Evolutionary conservation across 2,329 filamentous ascomycete species (phyloP).

Genomic region (Helicocarpus griseus): DNA sequence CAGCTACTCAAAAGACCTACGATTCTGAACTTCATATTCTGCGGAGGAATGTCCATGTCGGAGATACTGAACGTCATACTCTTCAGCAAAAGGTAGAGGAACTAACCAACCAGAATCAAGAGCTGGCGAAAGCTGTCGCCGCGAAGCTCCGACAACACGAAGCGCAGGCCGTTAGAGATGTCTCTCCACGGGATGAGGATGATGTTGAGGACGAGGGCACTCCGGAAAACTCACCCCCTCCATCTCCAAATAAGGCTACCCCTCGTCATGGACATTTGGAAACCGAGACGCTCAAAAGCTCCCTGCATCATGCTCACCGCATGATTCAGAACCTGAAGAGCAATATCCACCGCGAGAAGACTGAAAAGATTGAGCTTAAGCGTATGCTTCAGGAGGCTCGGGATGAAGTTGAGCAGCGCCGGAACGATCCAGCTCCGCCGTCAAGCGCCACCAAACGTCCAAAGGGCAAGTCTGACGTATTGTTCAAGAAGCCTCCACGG

Average conservation of each 20-base stretch:
- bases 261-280: conserved; percentile 88
- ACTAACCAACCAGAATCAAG: conserved; percentile 77
- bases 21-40: conserved; percentile 80
- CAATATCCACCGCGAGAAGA: conserved; percentile 95
- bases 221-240: conserved; percentile 81
- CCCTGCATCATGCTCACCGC: conserved; percentile 83
- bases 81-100: conserved; percentile 84
- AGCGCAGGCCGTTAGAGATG: conserved; percentile 48
- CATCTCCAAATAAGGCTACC: conserved; percentile 83
- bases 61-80: conserved; percentile 66
- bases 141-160: conserved; percentile 61
- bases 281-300: conserved; percentile 89
- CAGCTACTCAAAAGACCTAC: conserved; percentile 66
- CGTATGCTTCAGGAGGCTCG: conserved; percentile 90
- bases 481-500: conserved; percentile 69
- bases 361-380: conserved; percentile 91
- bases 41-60: conserved; percentile 67
- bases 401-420: conserved; percentile 71
- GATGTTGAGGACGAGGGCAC: conserved; percentile 60
- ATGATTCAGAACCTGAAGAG: conserved; percentile 94
- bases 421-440: conserved; percentile 40
- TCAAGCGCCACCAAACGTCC: conserved; percentile 42
- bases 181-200: conserved; percentile 55
- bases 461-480: conserved; percentile 54
- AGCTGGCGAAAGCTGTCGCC: conserved; percentile 75